Conservation (phyloP, 208 protist genomes). For the Acanthamoeba royreba region DNA sequence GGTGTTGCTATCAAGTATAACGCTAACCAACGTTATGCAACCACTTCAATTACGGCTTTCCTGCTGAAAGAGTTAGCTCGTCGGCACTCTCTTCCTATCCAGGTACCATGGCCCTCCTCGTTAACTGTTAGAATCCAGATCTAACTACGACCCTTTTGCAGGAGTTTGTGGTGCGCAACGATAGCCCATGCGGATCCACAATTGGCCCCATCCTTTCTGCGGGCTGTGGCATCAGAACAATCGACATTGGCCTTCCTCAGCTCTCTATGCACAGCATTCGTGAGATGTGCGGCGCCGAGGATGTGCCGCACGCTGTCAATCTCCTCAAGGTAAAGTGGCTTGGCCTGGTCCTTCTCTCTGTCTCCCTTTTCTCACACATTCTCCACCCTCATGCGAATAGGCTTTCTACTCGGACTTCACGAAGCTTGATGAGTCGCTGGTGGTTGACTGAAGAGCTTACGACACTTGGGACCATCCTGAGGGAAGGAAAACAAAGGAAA, state of each 20-base stretch:
- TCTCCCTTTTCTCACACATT: not conserved
- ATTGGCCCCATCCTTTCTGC: slow-evolving; percentile 95
- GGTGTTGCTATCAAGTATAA: slow-evolving; percentile 96
- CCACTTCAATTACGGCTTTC: slow-evolving; percentile 85
- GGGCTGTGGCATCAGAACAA: slow-evolving; percentile 90
- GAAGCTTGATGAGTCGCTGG: not conserved
- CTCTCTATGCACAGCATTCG: slow-evolving; percentile 96
- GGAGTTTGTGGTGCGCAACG: slow-evolving; percentile 95
- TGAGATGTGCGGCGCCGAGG: slow-evolving; percentile 91
- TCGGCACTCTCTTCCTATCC: slow-evolving; percentile 56
- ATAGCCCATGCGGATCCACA: slow-evolving; percentile 94
- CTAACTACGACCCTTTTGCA: slow-evolving; percentile 76
- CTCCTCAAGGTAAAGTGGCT: slow-evolving; percentile 85
- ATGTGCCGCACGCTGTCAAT: slow-evolving; percentile 85
- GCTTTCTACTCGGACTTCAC: slow-evolving; percentile 23
- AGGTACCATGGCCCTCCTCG: not conserved
- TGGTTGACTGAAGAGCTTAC: slow-evolving; percentile 17
- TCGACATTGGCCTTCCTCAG: slow-evolving; percentile 95
- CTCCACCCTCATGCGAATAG: not conserved
- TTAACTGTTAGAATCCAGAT: not conserved
- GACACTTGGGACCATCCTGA: no score
- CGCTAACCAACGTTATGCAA: slow-evolving; percentile 94
- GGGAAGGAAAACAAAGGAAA: no score
- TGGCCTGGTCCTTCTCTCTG: not conserved
- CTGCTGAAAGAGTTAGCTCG: slow-evolving; percentile 86